These are phyloP conservation scores for Escovopsis weberi DNA, from an alignment of 2,329 filamentous ascomycete species.

Conservation along the genomic window DNA sequence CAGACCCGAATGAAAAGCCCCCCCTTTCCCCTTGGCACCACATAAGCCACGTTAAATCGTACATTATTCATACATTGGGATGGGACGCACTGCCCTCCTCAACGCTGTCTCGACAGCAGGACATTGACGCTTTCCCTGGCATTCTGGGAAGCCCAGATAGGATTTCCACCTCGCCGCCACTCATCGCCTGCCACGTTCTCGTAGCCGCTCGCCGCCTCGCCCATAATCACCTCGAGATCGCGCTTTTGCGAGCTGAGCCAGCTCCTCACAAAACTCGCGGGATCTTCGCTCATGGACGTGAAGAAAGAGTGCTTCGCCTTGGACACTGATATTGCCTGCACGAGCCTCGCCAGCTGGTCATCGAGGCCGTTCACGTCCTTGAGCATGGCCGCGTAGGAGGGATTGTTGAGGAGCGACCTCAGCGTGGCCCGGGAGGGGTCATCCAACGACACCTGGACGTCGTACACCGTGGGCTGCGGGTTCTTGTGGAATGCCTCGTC, in stretches of 20 bases:
- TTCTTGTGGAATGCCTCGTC: slow-evolving; percentile 68
- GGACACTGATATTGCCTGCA: slow-evolving; percentile 70
- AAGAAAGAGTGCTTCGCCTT: slow-evolving; percentile 89
- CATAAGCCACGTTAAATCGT: no score
- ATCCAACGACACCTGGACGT: slow-evolving; percentile 71
- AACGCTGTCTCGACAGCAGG: slow-evolving; percentile 39
- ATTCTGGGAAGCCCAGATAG: slow-evolving; percentile 42
- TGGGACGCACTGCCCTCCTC: background rate
- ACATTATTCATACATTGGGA: background rate
- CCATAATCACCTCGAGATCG: slow-evolving; percentile 76
- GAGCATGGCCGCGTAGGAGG: slow-evolving; percentile 55
- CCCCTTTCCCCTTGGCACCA: no score
- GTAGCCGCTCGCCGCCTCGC: slow-evolving; percentile 56
- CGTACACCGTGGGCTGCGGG: slow-evolving; percentile 72
- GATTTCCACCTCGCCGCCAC: slow-evolving; percentile 49
- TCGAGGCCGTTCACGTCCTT: slow-evolving; percentile 66
- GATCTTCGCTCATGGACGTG: slow-evolving; percentile 62
- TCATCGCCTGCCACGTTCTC: slow-evolving; percentile 47
- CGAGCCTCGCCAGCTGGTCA: slow-evolving; percentile 68
- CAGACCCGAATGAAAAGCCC: no score
- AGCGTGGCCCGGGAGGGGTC: slow-evolving; percentile 63
- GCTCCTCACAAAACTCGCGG: slow-evolving; percentile 66
- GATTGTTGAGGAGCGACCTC: slow-evolving; percentile 50
- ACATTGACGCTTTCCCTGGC: slow-evolving; percentile 50
- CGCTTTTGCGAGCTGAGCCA: slow-evolving; percentile 89